These are phyloP conservation scores for Aegilops longissima DNA, from an alignment of 176 grass and related monocot genomes.

Conservation along the genomic window DNA sequence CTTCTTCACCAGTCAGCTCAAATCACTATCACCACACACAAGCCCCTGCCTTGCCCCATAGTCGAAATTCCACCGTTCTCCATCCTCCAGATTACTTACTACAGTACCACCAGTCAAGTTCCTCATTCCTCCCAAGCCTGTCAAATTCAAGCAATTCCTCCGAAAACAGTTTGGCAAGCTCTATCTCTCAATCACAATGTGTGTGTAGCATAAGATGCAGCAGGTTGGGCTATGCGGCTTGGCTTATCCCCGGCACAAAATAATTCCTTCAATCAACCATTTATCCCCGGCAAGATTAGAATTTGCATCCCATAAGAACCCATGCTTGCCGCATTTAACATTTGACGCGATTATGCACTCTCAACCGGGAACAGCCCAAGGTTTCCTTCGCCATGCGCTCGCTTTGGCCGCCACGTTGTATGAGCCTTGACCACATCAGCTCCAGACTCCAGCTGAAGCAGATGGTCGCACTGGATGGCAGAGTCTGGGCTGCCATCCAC, in stretches of 20 bases:
- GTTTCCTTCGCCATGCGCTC: slow-evolving; percentile 40
- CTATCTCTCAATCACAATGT: not conserved
- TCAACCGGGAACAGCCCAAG: slow-evolving; percentile 37
- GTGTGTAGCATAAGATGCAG: not conserved
- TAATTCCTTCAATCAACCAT: slow-evolving; percentile 15
- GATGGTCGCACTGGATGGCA: slow-evolving; percentile 76
- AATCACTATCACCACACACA: slow-evolving; percentile 10
- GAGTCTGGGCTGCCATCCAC: slow-evolving; percentile 19
- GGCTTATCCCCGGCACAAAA: not conserved
- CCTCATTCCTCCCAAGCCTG: not conserved
- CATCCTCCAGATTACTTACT: not conserved
- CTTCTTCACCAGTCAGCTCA: not conserved
- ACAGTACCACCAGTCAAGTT: not conserved
- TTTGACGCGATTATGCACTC: slow-evolving; percentile 31
- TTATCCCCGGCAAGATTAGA: slow-evolving; percentile 29
- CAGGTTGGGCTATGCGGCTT: slow-evolving; percentile 12
- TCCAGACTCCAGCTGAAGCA: slow-evolving; percentile 81
- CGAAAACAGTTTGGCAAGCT: not conserved
- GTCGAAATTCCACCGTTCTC: not conserved
- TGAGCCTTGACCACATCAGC: slow-evolving; percentile 80
- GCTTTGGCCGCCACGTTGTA: slow-evolving; percentile 85
- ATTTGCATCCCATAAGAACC: slow-evolving; percentile 13
- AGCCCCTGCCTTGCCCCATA: not conserved
- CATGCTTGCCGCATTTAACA: slow-evolving; percentile 25
- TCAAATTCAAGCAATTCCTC: not conserved